Evolutionary conservation across 2,329 filamentous ascomycete genomes (phyloP).

Genomic region (Neonectria neomacrospora): DNA sequence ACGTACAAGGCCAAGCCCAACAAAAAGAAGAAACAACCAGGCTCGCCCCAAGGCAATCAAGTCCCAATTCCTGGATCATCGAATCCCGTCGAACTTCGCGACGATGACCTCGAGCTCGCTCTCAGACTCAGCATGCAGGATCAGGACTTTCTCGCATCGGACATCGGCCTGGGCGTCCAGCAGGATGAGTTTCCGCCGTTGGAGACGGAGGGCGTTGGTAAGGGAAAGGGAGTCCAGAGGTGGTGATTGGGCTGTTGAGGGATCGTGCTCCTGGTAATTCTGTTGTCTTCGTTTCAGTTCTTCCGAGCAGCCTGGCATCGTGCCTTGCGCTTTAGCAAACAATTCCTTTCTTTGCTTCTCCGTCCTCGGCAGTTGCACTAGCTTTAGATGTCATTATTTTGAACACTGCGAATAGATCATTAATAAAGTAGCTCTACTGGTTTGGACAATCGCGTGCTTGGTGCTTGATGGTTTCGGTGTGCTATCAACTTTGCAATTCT

Average conservation of each 20-base stretch:
- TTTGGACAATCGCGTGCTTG: no score
- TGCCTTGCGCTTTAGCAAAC: conserved; percentile 2
- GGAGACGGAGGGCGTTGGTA: conserved; percentile 55
- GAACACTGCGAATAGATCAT: conserved; percentile 1
- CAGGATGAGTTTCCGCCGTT: conserved; percentile 56
- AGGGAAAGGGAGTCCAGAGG: conserved; percentile 53
- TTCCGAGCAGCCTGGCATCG: conserved; percentile 1
- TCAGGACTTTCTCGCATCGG: conserved; percentile 48
- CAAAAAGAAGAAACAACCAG: conserved; percentile 54
- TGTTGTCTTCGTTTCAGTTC: conserved; percentile 10
- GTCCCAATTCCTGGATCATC: conserved; percentile 45
- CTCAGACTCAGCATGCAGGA: conserved; percentile 70
- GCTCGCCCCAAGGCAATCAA: conserved; percentile 52
- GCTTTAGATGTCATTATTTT: not conserved
- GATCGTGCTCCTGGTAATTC: not conserved
- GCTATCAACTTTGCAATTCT: not conserved
- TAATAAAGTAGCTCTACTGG: not conserved
- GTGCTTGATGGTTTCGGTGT: not conserved
- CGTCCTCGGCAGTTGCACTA: not conserved
- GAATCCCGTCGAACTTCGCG: conserved; percentile 44
- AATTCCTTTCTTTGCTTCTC: conserved; percentile 4
- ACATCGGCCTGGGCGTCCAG: conserved; percentile 28
- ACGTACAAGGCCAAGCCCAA: conserved; percentile 57
- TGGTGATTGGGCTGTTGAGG: conserved; percentile 38
- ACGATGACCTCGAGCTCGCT: conserved; percentile 70